phyloP scores from a whole-genome alignment of 805 yeast species.

The Wickerhamomyces kurtzmanii region DNA sequence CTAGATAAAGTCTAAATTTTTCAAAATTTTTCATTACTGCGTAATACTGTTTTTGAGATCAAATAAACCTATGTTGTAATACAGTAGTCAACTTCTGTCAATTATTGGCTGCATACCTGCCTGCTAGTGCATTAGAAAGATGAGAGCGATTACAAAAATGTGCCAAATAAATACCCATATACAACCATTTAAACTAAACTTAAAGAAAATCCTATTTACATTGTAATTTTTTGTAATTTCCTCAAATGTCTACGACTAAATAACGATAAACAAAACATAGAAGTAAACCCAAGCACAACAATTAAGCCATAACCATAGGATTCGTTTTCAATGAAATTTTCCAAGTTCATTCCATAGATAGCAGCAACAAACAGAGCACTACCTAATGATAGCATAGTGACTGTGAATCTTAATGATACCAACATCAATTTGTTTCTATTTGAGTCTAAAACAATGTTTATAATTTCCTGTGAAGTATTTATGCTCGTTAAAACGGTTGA shows the following conservation, averaged over 20 bases:
- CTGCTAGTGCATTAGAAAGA: too few relatives aligned
- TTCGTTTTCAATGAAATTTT: constrained; percentile 82
- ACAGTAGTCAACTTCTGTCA: too few relatives aligned
- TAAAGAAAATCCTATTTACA: too few relatives aligned
- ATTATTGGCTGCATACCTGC: too few relatives aligned
- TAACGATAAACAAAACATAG: constrained; percentile 37
- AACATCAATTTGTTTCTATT: constrained; percentile 91
- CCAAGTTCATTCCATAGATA: constrained; percentile 91
- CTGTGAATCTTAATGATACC: constrained; percentile 72
- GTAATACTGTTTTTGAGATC: too few relatives aligned
- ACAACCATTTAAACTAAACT: too few relatives aligned
- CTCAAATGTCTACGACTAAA: constrained; percentile 48
- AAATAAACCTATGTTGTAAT: too few relatives aligned
- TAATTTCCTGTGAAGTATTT: constrained; percentile 88
- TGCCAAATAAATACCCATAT: too few relatives aligned
- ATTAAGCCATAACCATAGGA: constrained; percentile 58
- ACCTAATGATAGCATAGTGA: constrained; percentile 77
- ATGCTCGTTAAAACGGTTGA: constrained; percentile 76
- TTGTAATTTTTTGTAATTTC: constrained; percentile 64
- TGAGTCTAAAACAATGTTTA: constrained; percentile 85
- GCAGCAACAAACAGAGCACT: constrained; percentile 76
- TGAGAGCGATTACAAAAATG: too few relatives aligned
- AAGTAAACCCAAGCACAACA: constrained; percentile 26
- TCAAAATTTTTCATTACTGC: too few relatives aligned
- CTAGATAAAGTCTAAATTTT: too few relatives aligned